Conservation (phyloP, 2,329 filamentous ascomycete genomes). For the Hortaea sp. region DNA sequence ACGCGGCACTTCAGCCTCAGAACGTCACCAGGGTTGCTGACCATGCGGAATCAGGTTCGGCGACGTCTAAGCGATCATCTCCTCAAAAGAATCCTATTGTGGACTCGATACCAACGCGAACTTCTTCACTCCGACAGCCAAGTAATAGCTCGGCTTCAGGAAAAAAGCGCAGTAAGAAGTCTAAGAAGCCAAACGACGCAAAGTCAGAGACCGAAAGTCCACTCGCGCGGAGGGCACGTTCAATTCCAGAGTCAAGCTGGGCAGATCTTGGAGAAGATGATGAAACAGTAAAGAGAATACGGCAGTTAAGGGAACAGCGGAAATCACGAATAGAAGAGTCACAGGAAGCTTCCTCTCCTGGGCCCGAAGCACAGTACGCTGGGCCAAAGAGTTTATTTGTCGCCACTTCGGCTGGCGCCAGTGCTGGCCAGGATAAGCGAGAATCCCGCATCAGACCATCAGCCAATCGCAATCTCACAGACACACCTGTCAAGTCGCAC, state of each 20-base stretch:
- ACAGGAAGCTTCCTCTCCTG: slow-evolving; percentile 12
- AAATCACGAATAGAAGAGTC: slow-evolving; percentile 43
- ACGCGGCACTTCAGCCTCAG: neutral
- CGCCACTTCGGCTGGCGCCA: slow-evolving; percentile 6
- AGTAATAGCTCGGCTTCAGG: slow-evolving; percentile 21
- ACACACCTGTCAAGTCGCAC: slow-evolving; percentile 29
- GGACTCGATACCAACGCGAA: slow-evolving; percentile 25
- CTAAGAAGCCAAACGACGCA: slow-evolving; percentile 11
- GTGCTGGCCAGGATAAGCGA: slow-evolving; percentile 10
- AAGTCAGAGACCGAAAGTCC: slow-evolving; percentile 8
- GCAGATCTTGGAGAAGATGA: slow-evolving; percentile 29
- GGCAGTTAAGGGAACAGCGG: slow-evolving; percentile 48
- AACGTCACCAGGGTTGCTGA: neutral
- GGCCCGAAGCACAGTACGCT: slow-evolving; percentile 1
- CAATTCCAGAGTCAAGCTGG: slow-evolving; percentile 24
- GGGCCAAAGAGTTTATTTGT: slow-evolving; percentile 6
- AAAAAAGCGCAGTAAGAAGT: slow-evolving; percentile 18
- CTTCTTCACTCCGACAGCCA: slow-evolving; percentile 24
- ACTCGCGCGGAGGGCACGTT: slow-evolving; percentile 6
- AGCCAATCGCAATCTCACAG: slow-evolving; percentile 15
- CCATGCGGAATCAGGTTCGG: neutral
- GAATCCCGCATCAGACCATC: slow-evolving; percentile 6
- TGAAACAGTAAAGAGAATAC: slow-evolving; percentile 50
- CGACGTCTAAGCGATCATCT: slow-evolving; percentile 5
- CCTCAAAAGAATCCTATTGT: slow-evolving; percentile 14